These are phyloP conservation scores for Grosmannia clavigera DNA, from an alignment of 2,329 filamentous ascomycete genomes.

Conservation along the genomic window DNA sequence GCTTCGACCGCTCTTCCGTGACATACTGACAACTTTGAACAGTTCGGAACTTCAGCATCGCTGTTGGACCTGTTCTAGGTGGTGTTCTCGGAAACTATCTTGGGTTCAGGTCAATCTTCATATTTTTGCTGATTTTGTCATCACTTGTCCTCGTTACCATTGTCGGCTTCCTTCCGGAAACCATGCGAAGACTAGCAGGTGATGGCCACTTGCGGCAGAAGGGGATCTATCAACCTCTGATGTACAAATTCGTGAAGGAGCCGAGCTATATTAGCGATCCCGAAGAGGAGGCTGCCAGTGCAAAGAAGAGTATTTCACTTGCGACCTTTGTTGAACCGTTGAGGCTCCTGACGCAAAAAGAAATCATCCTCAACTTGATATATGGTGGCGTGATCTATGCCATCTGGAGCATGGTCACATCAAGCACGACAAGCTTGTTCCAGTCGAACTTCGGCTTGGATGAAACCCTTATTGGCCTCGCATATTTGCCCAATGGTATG, in stretches of 20 bases:
- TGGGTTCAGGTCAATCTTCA: conserved; percentile 1
- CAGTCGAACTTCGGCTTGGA: neutral
- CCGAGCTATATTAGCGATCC: neutral
- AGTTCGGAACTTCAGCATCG: conserved; percentile 3
- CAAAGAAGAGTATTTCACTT: neutral
- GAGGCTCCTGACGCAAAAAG: neutral
- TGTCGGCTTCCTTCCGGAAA: conserved; percentile 1
- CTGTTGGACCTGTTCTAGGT: neutral
- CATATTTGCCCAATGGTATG: neutral
- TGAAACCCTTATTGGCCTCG: neutral
- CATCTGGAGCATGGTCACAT: conserved; percentile 4
- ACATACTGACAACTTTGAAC: neutral
- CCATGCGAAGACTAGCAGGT: neutral
- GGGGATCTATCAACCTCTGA: neutral
- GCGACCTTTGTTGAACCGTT: neutral
- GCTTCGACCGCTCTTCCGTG: neutral
- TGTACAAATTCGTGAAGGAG: neutral
- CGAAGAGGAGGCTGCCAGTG: neutral
- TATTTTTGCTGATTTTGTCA: conserved; percentile 1
- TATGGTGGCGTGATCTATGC: conserved; percentile 2
- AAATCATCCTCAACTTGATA: neutral
- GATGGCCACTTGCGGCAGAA: neutral
- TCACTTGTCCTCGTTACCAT: neutral
- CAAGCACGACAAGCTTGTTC: conserved; percentile 1
- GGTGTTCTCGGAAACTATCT: neutral